A percentile compares a stretch with the other conserved stretches of the same genome.
Conservation (phyloP, 148 eudicot species). For the Rhododendron ferrugineum region DNA sequence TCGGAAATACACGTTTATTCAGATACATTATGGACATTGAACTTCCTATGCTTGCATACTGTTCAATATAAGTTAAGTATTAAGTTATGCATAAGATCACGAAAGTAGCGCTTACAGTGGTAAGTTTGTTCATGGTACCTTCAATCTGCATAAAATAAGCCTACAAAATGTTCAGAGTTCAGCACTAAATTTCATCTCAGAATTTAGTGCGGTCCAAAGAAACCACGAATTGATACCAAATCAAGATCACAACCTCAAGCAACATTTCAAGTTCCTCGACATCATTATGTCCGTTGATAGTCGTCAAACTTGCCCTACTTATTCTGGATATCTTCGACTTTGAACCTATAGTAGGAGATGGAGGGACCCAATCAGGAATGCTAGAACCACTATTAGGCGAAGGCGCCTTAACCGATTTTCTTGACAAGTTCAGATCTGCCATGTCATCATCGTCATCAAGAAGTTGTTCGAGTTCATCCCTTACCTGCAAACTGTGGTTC, state of each 20-base stretch:
- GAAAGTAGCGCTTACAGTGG: constrained; percentile 43
- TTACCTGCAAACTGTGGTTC: constrained; percentile 35
- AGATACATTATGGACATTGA: neutral
- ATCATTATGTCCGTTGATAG: constrained; percentile 43
- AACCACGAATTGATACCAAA: neutral
- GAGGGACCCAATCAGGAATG: constrained; percentile 45
- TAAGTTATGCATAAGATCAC: neutral
- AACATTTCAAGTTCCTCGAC: constrained; percentile 90
- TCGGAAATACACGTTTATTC: neutral
- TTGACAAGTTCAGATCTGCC: constrained; percentile 71
- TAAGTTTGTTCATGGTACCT: constrained; percentile 68
- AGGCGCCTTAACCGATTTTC: constrained; percentile 40
- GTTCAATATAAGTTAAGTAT: neutral
- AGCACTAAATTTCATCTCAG: constrained; percentile 5
- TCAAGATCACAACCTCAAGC: constrained; percentile 50
- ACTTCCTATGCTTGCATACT: neutral
- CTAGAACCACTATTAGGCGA: constrained; percentile 34
- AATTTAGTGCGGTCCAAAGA: neutral
- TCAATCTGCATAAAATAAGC: constrained; percentile 87
- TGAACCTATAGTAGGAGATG: constrained; percentile 45
- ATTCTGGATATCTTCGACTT: constrained; percentile 53
- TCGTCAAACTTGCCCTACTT: constrained; percentile 49
- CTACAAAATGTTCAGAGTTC: constrained; percentile 31
- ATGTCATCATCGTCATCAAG: constrained; percentile 83
- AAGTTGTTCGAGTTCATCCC: constrained; percentile 83